These are phyloP conservation scores for Penicillium lividum DNA, from an alignment of 495 filamentous ascomycete genomes.

Conservation along the genomic window DNA sequence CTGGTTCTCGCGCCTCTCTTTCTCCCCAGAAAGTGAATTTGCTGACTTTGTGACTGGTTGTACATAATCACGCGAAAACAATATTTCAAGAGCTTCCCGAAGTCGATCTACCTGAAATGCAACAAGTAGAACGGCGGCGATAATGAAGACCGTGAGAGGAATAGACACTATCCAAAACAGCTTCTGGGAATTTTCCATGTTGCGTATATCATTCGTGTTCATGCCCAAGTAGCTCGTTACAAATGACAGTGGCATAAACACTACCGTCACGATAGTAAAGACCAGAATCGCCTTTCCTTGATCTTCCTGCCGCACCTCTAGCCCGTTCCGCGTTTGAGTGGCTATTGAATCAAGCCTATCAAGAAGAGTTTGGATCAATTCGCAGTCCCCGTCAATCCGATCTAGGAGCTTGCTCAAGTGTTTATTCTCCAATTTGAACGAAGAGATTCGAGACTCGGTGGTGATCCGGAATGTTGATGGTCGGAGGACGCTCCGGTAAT, in stretches of 20 bases:
- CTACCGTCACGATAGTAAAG: constrained; percentile 45
- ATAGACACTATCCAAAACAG: constrained; percentile 51
- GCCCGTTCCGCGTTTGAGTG: background rate
- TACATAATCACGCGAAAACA: background rate
- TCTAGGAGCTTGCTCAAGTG: background rate
- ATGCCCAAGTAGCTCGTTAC: constrained; percentile 45
- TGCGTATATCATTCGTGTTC: constrained; percentile 52
- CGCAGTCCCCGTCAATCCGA: background rate
- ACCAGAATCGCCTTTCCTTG: constrained; percentile 35
- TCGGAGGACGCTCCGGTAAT: background rate
- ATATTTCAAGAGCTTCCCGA: background rate
- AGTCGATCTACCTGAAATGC: constrained; percentile 3
- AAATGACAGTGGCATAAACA: constrained; percentile 45
- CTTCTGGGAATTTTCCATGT: constrained; percentile 48
- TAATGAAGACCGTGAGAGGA: constrained; percentile 44
- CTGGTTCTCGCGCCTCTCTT: background rate
- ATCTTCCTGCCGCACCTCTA: constrained; percentile 16
- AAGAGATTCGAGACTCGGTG: constrained; percentile 2
- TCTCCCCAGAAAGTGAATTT: background rate
- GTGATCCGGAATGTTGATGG: constrained; percentile 1
- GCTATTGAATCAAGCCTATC: background rate
- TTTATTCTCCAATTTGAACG: background rate
- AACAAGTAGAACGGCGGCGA: background rate
- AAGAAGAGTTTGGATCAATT: background rate
- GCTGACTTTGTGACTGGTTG: background rate